These are phyloP conservation scores for Ichthyophthirius multifiliis DNA, from an alignment of 169 alveolate species.

Conservation along the genomic window DNA sequence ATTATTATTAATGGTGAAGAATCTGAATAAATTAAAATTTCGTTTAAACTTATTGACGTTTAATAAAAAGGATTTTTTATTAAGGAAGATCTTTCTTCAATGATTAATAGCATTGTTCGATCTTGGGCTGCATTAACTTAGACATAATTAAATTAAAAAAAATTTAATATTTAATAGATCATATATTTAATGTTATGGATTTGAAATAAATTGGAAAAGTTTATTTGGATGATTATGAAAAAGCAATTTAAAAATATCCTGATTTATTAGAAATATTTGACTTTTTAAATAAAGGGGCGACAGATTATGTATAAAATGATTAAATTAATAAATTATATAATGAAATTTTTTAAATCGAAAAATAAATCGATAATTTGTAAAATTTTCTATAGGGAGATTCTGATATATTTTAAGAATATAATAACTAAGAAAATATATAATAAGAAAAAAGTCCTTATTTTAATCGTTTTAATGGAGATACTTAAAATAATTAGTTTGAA, in stretches of 20 bases:
- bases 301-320: constrained; percentile 10
- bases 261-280: constrained; percentile 27
- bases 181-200: constrained; percentile 34
- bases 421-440: too few relatives aligned
- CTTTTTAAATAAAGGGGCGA: constrained; percentile 31
- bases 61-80: constrained; percentile 23
- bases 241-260: constrained; percentile 15
- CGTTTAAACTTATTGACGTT: constrained; percentile 24
- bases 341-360: too few relatives aligned
- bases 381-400: too few relatives aligned
- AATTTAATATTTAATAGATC: too few relatives aligned
- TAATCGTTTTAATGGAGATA: too few relatives aligned
- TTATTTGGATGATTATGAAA: neutral
- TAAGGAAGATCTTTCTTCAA: constrained; percentile 10
- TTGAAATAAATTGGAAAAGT: constrained; percentile 21
- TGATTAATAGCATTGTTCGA: constrained; percentile 11
- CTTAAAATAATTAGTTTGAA: too few relatives aligned
- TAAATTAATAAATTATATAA: too few relatives aligned
- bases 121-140: constrained; percentile 37
- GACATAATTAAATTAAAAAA: neutral
- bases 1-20: constrained; percentile 31
- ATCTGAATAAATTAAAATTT: constrained; percentile 22
- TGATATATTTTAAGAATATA: too few relatives aligned
- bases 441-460: too few relatives aligned
- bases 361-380: too few relatives aligned